Evolutionary conservation across 257 asterid species (phyloP).

Genomic region (Solanum arcanum): DNA sequence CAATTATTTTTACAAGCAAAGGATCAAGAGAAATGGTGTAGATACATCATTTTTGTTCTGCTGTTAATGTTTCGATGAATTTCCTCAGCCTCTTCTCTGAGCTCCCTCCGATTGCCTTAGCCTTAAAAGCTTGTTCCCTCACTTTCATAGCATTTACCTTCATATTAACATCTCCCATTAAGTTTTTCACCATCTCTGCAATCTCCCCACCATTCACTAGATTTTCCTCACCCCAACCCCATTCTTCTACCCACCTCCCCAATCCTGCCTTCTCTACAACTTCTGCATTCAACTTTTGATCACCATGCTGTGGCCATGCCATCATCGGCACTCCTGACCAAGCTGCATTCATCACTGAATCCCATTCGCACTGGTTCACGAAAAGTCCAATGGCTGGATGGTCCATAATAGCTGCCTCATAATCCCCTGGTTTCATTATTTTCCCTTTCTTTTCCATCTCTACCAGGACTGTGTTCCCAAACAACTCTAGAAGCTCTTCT

Average conservation of each 20-base stretch:
- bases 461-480: background rate
- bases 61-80: background rate
- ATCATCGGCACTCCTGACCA: conserved; percentile 26
- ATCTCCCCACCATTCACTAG: conserved; percentile 18
- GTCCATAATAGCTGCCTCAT: conserved; percentile 12
- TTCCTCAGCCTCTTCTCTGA: conserved; percentile 8
- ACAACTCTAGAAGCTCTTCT: background rate
- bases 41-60: background rate
- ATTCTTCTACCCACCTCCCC: conserved; percentile 20
- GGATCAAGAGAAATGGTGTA: background rate
- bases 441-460: conserved; percentile 3
- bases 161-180: conserved; percentile 12
- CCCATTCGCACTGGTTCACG: conserved; percentile 37
- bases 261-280: conserved; percentile 20
- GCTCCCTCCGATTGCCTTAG: conserved; percentile 14
- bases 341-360: conserved; percentile 34
- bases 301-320: conserved; percentile 48
- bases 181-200: conserved; percentile 7
- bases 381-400: conserved; percentile 34
- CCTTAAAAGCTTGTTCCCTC: conserved; percentile 17
- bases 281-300: conserved; percentile 36
- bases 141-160: conserved; percentile 14
- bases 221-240: conserved; percentile 27
- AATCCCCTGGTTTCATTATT: conserved; percentile 8
- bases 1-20: background rate